Evolutionary conservation across 192 early-diverging fungal species (phyloP), one percentile per base, ranked within the genome.

Genomic region (Coemansia sp.): DNA sequence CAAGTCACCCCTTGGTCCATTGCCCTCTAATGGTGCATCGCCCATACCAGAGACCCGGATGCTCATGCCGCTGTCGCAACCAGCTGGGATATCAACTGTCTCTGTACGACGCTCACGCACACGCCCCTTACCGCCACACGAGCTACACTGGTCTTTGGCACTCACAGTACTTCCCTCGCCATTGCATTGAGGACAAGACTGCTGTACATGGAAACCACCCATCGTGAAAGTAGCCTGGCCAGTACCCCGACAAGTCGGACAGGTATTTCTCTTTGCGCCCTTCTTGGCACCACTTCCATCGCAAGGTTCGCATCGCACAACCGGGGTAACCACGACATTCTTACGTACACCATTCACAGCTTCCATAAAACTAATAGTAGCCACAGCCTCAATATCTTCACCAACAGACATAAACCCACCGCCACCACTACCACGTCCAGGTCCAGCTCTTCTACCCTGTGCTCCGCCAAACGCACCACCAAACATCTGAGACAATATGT

Each of bases 171-270:
- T 70, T 3, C 96, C 96, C 39, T 82, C 80, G 43, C 94, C 96
- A 18, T 85, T 81, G 72, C 96, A 99, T 3, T 83, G 79, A 14
- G 74, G 62, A 67, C 96, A 99, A 7, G 85, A 77, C 42, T 86
- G 82, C 48, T 83, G 81, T 83, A 95, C 90, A 41, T 92, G 88
- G 83, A 94, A 95, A 24, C 94, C 94, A 27, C 92, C 90, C 55
- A 90, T 80, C 9, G 70, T 53, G 67, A 94, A 90, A 38, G 81
- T 81, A 53, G 88, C 83, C 57, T 88, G 82, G 25, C 96, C 96
- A 2, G 86, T 78, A 22, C 96, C 96, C 13, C 81, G 71, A 66
- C 96, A 99, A 5, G 71, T 64, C 19, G 55, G 59, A 62, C 96
- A 99, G 5, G 56, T 78, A 15, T 83, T 78, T 3, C 81, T 81